Percentiles rank a stretch among this genome's conserved stretches.
Evolutionary conservation across 202 grass and related monocot genomes (phyloP).

Genomic region (Musa balbisiana): DNA sequence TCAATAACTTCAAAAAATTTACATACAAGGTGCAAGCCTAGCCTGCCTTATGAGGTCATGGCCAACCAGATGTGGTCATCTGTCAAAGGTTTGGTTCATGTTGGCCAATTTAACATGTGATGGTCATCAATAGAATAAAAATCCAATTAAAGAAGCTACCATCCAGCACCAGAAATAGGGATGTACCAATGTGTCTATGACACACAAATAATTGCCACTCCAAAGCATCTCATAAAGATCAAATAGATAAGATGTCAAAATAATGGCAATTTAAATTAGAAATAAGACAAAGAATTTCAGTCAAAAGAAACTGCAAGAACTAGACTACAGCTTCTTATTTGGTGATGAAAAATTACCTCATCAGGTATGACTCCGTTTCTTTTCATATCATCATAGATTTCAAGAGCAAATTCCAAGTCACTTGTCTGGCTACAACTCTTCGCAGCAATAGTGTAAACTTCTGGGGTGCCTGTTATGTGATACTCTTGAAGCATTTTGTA

Average conservation of each 20-base stretch:
- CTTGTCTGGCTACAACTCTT: constrained; percentile 89
- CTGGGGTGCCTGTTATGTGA: constrained; percentile 77
- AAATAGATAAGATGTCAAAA: neutral
- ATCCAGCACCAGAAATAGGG: no score
- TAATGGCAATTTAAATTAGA: constrained; percentile 15
- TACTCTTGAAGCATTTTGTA: constrained; percentile 92
- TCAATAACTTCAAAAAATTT: no score
- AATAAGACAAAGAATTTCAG: constrained; percentile 1
- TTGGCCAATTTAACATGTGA: neutral
- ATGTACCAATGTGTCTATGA: no score
- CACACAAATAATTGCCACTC: neutral
- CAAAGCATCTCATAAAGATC: neutral
- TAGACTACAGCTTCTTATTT: neutral
- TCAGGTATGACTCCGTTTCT: constrained; percentile 78
- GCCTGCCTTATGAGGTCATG: no score
- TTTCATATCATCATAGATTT: constrained; percentile 97
- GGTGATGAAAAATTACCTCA: constrained; percentile 56
- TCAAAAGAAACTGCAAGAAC: neutral
- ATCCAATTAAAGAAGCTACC: no score
- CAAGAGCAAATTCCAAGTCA: constrained; percentile 78
- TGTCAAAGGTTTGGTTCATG: neutral
- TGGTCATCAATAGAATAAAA: neutral
- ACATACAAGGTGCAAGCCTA: no score
- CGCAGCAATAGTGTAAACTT: constrained; percentile 92
- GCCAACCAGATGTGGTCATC: neutral